phyloP scores from a whole-genome alignment of 139 green algal species.

The Auxenochlorella pyrenoidosa region DNA sequence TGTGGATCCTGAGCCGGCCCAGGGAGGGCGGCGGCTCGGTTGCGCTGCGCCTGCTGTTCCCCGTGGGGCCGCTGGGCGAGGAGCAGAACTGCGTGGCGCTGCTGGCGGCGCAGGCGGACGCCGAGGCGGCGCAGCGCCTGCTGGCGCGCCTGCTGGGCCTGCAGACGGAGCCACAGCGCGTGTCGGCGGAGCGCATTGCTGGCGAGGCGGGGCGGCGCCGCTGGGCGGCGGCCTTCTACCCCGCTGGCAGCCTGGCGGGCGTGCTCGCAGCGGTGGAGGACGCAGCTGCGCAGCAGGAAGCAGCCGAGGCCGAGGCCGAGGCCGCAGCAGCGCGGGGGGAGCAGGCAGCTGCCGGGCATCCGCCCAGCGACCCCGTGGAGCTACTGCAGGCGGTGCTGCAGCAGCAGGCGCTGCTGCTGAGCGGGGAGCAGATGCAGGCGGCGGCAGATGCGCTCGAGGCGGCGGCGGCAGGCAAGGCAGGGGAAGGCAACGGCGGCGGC shows the following conservation, averaged over 20 bases:
- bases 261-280: background rate
- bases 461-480: background rate
- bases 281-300: background rate
- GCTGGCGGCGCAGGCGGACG: background rate
- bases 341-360: background rate
- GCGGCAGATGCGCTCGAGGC: no score
- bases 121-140: background rate
- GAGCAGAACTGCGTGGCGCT: slow-evolving; percentile 25
- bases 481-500: background rate
- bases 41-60: slow-evolving; percentile 4
- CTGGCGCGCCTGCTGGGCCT: background rate
- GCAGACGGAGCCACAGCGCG: background rate
- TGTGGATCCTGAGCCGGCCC: slow-evolving; percentile 1
- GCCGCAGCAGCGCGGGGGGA: background rate
- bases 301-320: background rate
- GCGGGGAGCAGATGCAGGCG: slow-evolving; percentile 6
- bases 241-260: background rate
- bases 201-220: background rate
- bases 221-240: slow-evolving; percentile 20
- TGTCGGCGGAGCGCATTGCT: background rate
- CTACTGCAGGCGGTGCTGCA: slow-evolving; percentile 11
- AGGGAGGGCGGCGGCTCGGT: background rate
- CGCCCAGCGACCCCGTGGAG: background rate
- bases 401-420: slow-evolving; percentile 21
- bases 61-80: background rate